Conservation (phyloP, 352 stramenopile genomes). For the Pythium dissotocum region DNA sequence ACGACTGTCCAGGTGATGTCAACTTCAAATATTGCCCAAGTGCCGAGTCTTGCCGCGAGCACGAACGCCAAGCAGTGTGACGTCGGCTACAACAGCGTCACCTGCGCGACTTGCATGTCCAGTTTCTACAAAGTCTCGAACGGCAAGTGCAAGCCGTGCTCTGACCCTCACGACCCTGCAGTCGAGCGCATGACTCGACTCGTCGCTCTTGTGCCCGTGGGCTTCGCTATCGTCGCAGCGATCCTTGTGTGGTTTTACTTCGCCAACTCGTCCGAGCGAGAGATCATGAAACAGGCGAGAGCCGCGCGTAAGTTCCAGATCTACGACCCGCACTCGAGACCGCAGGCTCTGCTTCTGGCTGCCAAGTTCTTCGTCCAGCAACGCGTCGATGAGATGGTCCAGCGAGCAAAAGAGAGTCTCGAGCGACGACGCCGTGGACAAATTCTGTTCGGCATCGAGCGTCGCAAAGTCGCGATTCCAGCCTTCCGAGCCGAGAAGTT, state of each 20-base stretch:
- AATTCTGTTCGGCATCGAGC: conserved; percentile 49
- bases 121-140: conserved; percentile 64
- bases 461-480: conserved; percentile 21
- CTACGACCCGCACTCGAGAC: conserved; percentile 30
- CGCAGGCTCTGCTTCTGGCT: conserved; percentile 28
- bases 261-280: conserved; percentile 44
- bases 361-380: conserved; percentile 32
- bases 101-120: conserved; percentile 45
- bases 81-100: conserved; percentile 47
- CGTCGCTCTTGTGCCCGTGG: conserved; percentile 46
- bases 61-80: conserved; percentile 36
- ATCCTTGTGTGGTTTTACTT: conserved; percentile 49
- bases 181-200: conserved; percentile 40
- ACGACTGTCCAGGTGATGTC: background rate
- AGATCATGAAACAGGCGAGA: conserved; percentile 50
- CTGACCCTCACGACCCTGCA: conserved; percentile 36
- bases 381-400: conserved; percentile 21
- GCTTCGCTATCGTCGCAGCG: conserved; percentile 33
- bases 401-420: conserved; percentile 10
- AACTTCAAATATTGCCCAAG: background rate
- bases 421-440: background rate
- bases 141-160: conserved; percentile 59
- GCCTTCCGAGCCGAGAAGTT: conserved; percentile 65
- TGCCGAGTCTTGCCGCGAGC: conserved; percentile 1
- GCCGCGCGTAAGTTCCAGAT: conserved; percentile 59